Conservation (phyloP, 352 stramenopile species). For the Phytophthora kernoviae region DNA sequence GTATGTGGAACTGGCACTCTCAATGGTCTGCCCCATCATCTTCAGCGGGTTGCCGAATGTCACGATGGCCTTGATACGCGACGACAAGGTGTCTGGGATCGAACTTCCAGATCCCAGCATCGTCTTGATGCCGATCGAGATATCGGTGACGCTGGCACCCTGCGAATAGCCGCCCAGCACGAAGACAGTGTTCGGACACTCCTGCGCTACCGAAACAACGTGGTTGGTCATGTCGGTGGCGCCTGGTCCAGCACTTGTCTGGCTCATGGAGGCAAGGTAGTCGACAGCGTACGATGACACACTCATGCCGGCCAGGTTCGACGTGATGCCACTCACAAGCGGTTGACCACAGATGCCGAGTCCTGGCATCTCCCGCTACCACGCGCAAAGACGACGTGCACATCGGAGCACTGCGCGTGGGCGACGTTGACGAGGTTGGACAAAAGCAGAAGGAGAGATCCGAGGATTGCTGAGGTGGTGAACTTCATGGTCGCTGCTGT, state of each 20-base stretch:
- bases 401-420: constrained; percentile 21
- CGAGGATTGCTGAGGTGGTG: constrained; percentile 4
- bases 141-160: constrained; percentile 36
- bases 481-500: constrained; percentile 7
- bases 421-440: constrained; percentile 2
- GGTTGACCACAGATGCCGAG: constrained; percentile 33
- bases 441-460: background rate
- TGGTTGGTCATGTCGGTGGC: constrained; percentile 44
- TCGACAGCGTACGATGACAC: constrained; percentile 36
- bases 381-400: constrained; percentile 32
- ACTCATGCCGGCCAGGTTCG: constrained; percentile 27
- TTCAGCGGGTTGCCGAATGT: constrained; percentile 42
- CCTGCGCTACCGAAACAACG: constrained; percentile 23
- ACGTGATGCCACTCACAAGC: constrained; percentile 29
- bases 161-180: constrained; percentile 40
- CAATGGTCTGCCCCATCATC: constrained; percentile 30
- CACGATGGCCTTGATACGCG: constrained; percentile 41
- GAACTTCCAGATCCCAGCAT: constrained; percentile 20
- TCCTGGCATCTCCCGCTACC: constrained; percentile 26
- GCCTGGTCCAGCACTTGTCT: constrained; percentile 26
- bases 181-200: constrained; percentile 39
- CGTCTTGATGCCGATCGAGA: constrained; percentile 36
- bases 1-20: constrained; percentile 22
- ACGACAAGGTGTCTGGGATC: constrained; percentile 23
- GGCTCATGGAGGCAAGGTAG: constrained; percentile 25